Evolutionary conservation across 2,329 filamentous ascomycete species (phyloP).

Genomic region (Meredithiella fracta): DNA sequence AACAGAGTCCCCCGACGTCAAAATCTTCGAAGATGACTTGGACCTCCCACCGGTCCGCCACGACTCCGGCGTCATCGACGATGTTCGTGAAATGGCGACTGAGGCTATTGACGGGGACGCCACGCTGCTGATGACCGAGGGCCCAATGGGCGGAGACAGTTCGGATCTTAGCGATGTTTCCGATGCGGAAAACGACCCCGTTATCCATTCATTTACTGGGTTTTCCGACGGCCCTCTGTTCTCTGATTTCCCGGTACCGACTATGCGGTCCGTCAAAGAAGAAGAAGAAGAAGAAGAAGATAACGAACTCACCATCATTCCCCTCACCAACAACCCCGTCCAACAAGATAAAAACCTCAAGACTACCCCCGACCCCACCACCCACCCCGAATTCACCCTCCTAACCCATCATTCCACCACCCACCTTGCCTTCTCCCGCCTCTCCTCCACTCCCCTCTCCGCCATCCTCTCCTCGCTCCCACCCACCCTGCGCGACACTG

Average conservation of each 20-base stretch:
- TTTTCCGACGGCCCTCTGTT: conserved; percentile 55
- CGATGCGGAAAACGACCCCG: conserved; percentile 66
- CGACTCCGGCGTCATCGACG: background rate
- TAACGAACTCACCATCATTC: background rate
- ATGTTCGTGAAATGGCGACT: conserved; percentile 24
- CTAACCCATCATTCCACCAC: conserved; percentile 81
- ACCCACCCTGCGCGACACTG: conserved; percentile 38
- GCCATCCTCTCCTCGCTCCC: conserved; percentile 81
- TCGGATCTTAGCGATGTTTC: conserved; percentile 40
- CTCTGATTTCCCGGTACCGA: conserved; percentile 20
- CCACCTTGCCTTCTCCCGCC: conserved; percentile 83
- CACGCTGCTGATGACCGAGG: background rate
- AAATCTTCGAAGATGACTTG: conserved; percentile 55
- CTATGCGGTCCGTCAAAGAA: background rate
- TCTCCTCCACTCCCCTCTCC: conserved; percentile 81
- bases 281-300: background rate
- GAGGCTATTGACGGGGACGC: conserved; percentile 29
- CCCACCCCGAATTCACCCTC: conserved; percentile 20
- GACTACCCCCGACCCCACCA: background rate
- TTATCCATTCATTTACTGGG: conserved; percentile 78
- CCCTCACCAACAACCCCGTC: background rate
- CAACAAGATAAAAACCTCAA: background rate
- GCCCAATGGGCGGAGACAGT: background rate
- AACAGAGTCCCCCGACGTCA: conserved; percentile 32
- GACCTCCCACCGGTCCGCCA: conserved; percentile 24